phyloP scores from a whole-genome alignment of 352 stramenopile species.

The Phytopythium sindhum region DNA sequence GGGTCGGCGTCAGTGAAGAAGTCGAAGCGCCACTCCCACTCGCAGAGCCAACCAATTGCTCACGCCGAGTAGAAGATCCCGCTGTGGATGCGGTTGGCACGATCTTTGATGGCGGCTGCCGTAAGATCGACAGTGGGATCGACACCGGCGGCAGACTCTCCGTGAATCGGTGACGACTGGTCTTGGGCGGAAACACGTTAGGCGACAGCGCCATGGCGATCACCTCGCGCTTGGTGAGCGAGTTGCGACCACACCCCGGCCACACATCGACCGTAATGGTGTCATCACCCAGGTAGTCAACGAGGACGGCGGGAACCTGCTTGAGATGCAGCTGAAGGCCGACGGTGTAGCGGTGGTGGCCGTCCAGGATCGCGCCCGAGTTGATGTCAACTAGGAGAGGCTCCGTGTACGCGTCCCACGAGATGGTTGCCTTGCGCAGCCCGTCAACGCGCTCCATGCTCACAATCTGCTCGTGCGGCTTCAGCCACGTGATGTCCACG shows the following conservation, averaged over 20 bases:
- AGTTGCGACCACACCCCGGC: constrained; percentile 59
- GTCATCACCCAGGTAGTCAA: constrained; percentile 75
- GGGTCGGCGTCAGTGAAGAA: neutral
- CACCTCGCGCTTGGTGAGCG: constrained; percentile 75
- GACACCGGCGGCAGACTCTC: constrained; percentile 81
- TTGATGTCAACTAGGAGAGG: constrained; percentile 77
- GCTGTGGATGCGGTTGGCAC: constrained; percentile 8
- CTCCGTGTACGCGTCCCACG: constrained; percentile 81
- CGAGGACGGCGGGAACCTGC: constrained; percentile 69
- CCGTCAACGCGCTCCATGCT: constrained; percentile 74
- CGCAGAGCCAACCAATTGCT: neutral
- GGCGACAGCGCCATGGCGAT: constrained; percentile 81
- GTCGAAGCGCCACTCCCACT: neutral
- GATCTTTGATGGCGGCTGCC: constrained; percentile 54
- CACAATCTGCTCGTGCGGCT: constrained; percentile 83
- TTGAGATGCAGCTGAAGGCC: constrained; percentile 65
- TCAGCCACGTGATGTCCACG: constrained; percentile 79
- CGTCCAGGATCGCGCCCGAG: constrained; percentile 79
- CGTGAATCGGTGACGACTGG: constrained; percentile 77
- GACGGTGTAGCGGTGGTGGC: constrained; percentile 82
- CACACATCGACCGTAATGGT: constrained; percentile 80
- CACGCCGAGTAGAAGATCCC: neutral
- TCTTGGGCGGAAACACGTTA: constrained; percentile 83
- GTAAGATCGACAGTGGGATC: constrained; percentile 70
- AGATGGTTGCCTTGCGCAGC: constrained; percentile 71